Evolutionary conservation across 1,139 yeast genomes (phyloP), one percentile per base, ranked within the genome.

Genomic region (Candida gigantensis): DNA sequence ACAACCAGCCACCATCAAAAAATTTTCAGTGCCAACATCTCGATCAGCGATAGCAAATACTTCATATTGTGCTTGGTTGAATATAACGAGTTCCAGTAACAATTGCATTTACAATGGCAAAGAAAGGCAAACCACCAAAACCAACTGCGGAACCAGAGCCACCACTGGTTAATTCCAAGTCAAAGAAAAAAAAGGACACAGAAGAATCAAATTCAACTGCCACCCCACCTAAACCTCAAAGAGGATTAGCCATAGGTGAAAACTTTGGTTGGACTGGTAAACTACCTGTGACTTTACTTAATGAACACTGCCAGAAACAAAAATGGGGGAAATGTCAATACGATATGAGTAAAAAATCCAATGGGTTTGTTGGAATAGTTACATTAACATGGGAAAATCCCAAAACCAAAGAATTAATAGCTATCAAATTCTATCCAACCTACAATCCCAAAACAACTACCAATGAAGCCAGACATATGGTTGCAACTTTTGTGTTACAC

Each of bases 181-280:
- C 33, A 12, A 33, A 28, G 33, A 40, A 35, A 30, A 36, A 32
- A 7, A 32, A 35, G 25, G 33, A 32, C 11, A 19, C 32, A 3
- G 6, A 29, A 18, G 23, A 34, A 11, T 27, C 30, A 13, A 14
- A 34, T 6, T 14, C 41, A 7, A 5, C 37, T 12, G 30, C 30
- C 6, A 52, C 43, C 10, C 62, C 49, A 8, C 35, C 43, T 4
- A 53, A 53, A 26, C 76, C 76, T 2, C 65, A 52, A 30, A 50
- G 76, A 44, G 77, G 77, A 8, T 50, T 66, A 28, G 71, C 62
- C 8, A 62, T 71, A 24, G 75, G 74, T 10, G 77, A 70, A 28
- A 71, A 71, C 47, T 71, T 71, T 57, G 76, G 76, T 4, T 90
- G 97, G 97, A 89, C 97, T 1, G 98, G 98, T 1, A 92, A 92